Base-by-base conservation (phyloP, 1,139 yeast genomes). In the Saccharomycopsis crataegensis region DNA sequence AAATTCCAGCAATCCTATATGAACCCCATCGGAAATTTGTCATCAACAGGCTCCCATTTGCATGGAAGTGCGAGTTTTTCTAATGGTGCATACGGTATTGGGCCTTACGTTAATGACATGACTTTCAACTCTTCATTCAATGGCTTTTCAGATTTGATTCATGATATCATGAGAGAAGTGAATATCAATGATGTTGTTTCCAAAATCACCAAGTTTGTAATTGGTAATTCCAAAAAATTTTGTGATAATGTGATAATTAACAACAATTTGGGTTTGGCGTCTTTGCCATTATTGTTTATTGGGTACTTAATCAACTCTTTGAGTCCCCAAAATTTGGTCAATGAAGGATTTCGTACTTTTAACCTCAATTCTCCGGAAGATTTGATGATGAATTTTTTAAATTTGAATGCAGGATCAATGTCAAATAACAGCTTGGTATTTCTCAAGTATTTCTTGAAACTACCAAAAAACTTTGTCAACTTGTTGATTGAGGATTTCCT, bases 191-290 rank as follows among this genome's bases (percentile, higher is more conserved):
- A 52, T 42, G 55, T 54, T 14, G 48, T 46, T 9, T 31, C 28
- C 33, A 54, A 54, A 43, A 53, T 54, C 16, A 43, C 57, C 5
- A 48, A 46, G 33, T 54, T 54, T 49, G 28, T 54, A 8, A 48
- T 34, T 28, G 56, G 56, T 2, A 53, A 38, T 47, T 46, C 33
- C 8, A 38, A 14, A 11, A 44, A 48, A 5, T 9, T 42, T 3
- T 14, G 41, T 8, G 36, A 48, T 31, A 45, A 50, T 32, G 53
- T 54, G 17, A 45, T 50, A 2, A 54, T 62, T 6, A 61, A 61
- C 50, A 62, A 62, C 51, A 62, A 62, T 50, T 43, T 62, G 40
- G 65, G 64, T 1, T 33, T 62, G 5, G 50, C 59, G 6, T 47
- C 59, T 1, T 43, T 62, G 11, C 64, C 64, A 1, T 32, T 62